These are phyloP conservation scores for Thalassiosira ordinaria DNA, from an alignment of 352 stramenopile genomes.

Conservation along the genomic window DNA sequence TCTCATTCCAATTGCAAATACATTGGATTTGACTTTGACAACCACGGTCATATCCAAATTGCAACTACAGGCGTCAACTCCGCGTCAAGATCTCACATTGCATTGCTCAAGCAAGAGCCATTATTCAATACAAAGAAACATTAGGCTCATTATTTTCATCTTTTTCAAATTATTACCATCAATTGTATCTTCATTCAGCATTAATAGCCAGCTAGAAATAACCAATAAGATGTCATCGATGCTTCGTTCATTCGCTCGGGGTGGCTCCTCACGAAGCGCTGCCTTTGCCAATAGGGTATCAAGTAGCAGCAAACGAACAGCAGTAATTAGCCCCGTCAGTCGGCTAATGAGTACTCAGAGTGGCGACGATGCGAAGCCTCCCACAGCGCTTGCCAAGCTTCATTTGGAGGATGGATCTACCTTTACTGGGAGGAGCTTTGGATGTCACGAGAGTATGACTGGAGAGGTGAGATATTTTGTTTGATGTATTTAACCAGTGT, in stretches of 20 bases:
- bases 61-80: too few species aligned
- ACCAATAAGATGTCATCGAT: conserved; percentile 56
- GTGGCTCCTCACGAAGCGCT: conserved; percentile 13
- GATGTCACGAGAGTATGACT: conserved; percentile 72
- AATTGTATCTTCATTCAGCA: not conserved
- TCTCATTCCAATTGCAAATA: too few species aligned
- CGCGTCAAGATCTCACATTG: too few species aligned
- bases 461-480: conserved; percentile 70
- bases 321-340: not conserved
- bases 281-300: conserved; percentile 35
- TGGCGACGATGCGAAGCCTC: conserved; percentile 73
- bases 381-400: conserved; percentile 79
- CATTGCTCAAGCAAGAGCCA: too few species aligned
- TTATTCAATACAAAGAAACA: too few species aligned
- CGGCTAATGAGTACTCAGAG: conserved; percentile 79
- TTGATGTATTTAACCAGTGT: too few species aligned
- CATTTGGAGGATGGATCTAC: conserved; percentile 84
- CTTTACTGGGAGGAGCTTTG: conserved; percentile 77
- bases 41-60: too few species aligned
- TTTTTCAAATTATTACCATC: too few species aligned
- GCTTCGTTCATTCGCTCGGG: conserved; percentile 43
- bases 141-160: too few species aligned
- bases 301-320: not conserved
- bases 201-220: not conserved
- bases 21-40: too few species aligned